A percentile compares a stretch with the other conserved stretches of the same genome.
phyloP scores from a whole-genome alignment of 2,329 filamentous ascomycete species.

The Colletotrichum nymphaeae region DNA sequence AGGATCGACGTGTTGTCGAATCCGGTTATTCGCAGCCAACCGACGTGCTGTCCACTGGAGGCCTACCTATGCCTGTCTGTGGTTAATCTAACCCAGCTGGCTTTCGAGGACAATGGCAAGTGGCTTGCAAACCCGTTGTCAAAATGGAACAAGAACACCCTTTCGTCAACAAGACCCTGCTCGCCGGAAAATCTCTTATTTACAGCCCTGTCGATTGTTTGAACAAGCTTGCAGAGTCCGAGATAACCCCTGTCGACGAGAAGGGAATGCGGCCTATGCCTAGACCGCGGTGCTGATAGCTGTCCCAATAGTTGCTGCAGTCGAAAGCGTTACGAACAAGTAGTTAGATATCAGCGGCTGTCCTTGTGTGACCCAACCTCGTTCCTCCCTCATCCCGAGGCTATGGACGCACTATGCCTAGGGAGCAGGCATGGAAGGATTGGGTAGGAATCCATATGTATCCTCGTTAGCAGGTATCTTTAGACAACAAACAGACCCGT shows the following conservation, averaged over 20 bases:
- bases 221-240: background rate
- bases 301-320: background rate
- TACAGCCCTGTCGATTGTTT: background rate
- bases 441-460: background rate
- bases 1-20: too few species aligned
- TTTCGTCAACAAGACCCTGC: background rate
- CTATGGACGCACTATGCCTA: slow-evolving; percentile 5
- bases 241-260: background rate
- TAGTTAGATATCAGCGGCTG: background rate
- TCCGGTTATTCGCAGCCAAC: background rate
- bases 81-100: background rate
- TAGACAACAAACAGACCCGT: background rate
- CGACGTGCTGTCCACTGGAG: background rate
- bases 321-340: background rate
- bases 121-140: background rate
- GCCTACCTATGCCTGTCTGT: background rate
- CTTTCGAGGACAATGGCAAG: background rate
- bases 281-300: background rate
- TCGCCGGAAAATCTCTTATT: background rate
- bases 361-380: background rate
- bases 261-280: background rate
- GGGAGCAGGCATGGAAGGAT: slow-evolving; percentile 1
- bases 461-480: background rate
- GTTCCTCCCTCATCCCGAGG: slow-evolving; percentile 13
- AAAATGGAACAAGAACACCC: background rate